phyloP scores from a whole-genome alignment of 2,329 filamentous ascomycete species.

The Aureobasidium sp. region DNA sequence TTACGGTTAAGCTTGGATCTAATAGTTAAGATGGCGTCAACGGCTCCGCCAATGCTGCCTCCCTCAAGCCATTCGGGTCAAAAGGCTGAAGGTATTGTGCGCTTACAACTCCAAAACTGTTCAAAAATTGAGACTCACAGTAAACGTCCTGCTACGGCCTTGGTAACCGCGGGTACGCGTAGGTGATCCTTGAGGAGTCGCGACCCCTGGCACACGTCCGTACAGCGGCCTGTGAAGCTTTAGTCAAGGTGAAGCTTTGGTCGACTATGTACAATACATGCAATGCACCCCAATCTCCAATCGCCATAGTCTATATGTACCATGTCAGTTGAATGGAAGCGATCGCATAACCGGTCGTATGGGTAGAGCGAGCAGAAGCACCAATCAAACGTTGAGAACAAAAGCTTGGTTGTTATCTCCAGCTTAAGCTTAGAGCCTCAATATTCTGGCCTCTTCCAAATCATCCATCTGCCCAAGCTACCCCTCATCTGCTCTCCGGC shows the following conservation, averaged over 20 bases:
- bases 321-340: not conserved
- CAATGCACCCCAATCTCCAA: not conserved
- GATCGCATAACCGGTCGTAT: not conserved
- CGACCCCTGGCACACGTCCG: not conserved
- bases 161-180: too few species aligned
- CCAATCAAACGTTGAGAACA: not conserved
- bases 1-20: constrained; percentile 6
- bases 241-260: not conserved
- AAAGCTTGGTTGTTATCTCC: constrained; percentile 1
- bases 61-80: not conserved
- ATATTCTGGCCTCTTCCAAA: constrained; percentile 7
- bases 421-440: constrained; percentile 6
- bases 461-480: not conserved
- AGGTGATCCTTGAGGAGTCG: not conserved
- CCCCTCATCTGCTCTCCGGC: not conserved
- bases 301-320: not conserved
- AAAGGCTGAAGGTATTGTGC: constrained; percentile 1
- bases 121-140: not conserved
- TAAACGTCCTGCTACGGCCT: not conserved
- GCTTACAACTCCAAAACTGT: not conserved
- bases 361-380: not conserved
- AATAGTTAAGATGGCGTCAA: constrained; percentile 1
- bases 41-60: constrained; percentile 2
- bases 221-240: not conserved
- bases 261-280: too few species aligned